Evolutionary conservation across 169 alveolate genomes (phyloP), one percentile per base, ranked within the genome.

Genomic region (Plasmodium coatneyi): DNA sequence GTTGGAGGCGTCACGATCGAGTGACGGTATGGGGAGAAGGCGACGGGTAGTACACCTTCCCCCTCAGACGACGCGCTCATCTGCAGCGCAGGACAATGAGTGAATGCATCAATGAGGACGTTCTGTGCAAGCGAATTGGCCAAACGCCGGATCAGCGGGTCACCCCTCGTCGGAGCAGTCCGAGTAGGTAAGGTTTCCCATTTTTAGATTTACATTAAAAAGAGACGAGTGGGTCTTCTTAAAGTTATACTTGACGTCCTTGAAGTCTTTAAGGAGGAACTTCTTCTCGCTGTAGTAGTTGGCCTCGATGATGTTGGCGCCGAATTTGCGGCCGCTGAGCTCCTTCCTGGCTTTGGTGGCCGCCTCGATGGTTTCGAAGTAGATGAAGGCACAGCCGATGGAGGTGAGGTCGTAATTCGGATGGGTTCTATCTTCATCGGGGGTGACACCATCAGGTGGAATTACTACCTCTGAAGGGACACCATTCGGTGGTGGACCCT

Each of bases 331-430:
- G 5, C 97, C 97, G 49, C 95, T 92, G n/a, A 96, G 71, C 43
- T 92, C 97, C 91, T 93, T 95, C 49, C 97, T 76, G 12, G 97
- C 96, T 28, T 93, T 95, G 1, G 96, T 95, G 6, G 97, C 94
- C 5, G 94, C 95, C 46, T 95, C 97, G 16, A 92, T 81, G 41
- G 89, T 93, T 52, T 83, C 84, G 89, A 95, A 95, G 25, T 95
- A 95, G 52, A 95, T 96, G 80, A 91, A 95, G 1, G 97, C 97
- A 32, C 92, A 93, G 4, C 97, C 97, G 71, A 95, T 90, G 54
- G 95, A 90, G 1, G 96, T 92, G 3, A 90, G 92, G 16, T 90
- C 79, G 49, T 84, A 84, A 32, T 76, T 74, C 5, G 83, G 86
- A 34, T 84, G 93, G 3, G 78, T 46, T n/a, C 25, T 25, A 43